phyloP scores from a whole-genome alignment of 306 rosid species.

The Dalbergia oliveri region DNA sequence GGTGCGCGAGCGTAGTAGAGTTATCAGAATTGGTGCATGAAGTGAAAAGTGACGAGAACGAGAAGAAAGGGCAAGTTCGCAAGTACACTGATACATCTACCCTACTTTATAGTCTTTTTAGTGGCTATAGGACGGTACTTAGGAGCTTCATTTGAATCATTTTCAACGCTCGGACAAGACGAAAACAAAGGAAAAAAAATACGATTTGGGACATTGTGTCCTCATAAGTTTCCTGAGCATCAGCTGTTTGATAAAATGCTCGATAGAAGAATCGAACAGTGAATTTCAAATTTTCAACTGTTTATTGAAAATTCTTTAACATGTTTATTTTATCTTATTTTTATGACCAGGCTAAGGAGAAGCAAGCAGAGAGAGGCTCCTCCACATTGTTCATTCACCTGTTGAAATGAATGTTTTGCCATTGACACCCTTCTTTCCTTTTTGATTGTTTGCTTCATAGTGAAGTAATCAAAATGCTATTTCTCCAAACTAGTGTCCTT shows the following conservation, averaged over 20 bases:
- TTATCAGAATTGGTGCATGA: not conserved
- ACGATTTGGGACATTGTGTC: not conserved
- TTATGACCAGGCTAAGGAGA: slow-evolving; percentile 34
- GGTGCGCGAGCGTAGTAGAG: not conserved
- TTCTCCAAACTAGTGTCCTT: slow-evolving; percentile 48
- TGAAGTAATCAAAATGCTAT: slow-evolving; percentile 46
- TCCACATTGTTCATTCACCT: not conserved
- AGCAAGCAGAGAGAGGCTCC: not conserved
- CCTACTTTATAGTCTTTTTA: not conserved
- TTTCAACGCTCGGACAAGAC: slow-evolving; percentile 6
- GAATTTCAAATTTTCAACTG: not conserved
- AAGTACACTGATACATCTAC: not conserved
- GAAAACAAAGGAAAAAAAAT: not conserved
- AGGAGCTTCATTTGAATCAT: not conserved
- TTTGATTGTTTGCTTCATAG: slow-evolving; percentile 17
- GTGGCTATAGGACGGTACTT: not conserved
- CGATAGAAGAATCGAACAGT: not conserved
- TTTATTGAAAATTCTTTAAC: not conserved
- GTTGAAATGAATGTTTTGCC: slow-evolving; percentile 13
- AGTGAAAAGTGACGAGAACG: slow-evolving; percentile 23
- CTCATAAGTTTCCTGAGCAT: slow-evolving; percentile 29
- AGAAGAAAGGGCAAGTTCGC: not conserved
- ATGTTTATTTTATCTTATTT: not conserved
- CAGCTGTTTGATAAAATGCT: slow-evolving; percentile 47
- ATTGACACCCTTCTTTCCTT: slow-evolving; percentile 26